Evolutionary conservation across 2,329 filamentous ascomycete species (phyloP), one percentile per base, ranked within the genome.

Genomic region (Colletotrichum lindemuthianum): DNA sequence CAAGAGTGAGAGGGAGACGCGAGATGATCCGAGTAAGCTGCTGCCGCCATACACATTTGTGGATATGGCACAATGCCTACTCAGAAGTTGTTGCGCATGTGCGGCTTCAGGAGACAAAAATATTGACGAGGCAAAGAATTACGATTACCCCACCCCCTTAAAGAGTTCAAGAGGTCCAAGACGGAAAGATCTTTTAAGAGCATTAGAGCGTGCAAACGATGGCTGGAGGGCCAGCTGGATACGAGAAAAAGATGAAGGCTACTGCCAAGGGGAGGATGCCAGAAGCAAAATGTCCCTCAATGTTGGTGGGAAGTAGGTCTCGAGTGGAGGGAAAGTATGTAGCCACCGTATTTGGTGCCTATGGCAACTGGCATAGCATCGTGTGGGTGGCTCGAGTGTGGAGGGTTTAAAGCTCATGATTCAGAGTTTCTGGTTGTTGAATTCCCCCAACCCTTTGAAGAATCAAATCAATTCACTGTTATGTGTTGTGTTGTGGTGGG

Each of bases 131-230:
- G 63, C 59, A 64, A 66, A 63, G 63, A 66, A 43, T 66, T 63
- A 66, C 63, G 63, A 64, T 53, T 59, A 65, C 52, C 59, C 52
- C 59, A 43, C 52, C 45, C 52, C 55, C 59, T 39, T 44, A 66
- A 63, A 66, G 63, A 66, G 53, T 59, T 59, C 40, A 58, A 66
- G 63, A 64, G 54, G 52, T 57, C 43, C 59, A 51, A 64, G 64
- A 58, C 45, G 40, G 54, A 52, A 63, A 64, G 43, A 66, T 64
- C 63, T 63, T 63, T 45, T 32, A 66, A 66, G 63, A 66, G 63
- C 59, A 63, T 58, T 66, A 66, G 63, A 66, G 54, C 63, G 63
- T 66, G 63, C 63, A 66, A 64, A 66, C 63, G 63, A 66, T 63
- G 60, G 63, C 51, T 48, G 58, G 51, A 65, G 51, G 47, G 61